Base-by-base conservation (phyloP, 495 filamentous ascomycete species). In the Amphirosellinia nigrospora region DNA sequence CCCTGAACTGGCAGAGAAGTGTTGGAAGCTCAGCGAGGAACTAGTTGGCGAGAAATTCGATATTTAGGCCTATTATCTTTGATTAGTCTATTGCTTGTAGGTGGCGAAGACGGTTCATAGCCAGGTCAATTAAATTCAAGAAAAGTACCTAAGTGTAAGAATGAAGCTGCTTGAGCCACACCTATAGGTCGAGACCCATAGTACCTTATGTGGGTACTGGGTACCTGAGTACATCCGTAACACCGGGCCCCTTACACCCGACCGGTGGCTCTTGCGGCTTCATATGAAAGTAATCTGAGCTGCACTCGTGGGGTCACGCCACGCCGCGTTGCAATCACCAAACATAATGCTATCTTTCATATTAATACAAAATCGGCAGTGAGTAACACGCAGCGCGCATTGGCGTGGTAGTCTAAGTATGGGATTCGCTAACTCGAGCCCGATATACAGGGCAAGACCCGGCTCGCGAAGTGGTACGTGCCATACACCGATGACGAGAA, bases 401-500 rank as follows among this genome's bases (percentile, higher is more conserved):
- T 21, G 52, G 39, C 21, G 15, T 21, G 23, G 30, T 16, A 23
- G 50, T 53, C 32, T 36, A 32, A 62, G 39, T 36, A 32, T 62
- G 39, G 62, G 48, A 56, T 68, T 38, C 5, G 43, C 48, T 68
- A 50, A 58, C 55, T 41, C 46, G 23, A 53, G 11, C 7, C 11
- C 63, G 30, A 13, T 28, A 55, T 66, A 68, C 81, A 98, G 96
- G 96, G 96, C 82, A 99, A 99, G 84, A 99, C 96, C 74, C 92
- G 96, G 43, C 89, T 99, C 64, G 96, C 96, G 65, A 99, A 99
- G 85, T 99, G 94, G 94, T 99, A 99, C 84, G 92, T 93, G 71
- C 94, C 96, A 52, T 98, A 98, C 87, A 94, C 89, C 83, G 94
- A 97, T 84, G 94, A 97, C 79, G 93, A 97, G 79, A 97, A 97